Conservation (phyloP, 345 rosid genomes). For the Citrus glauca region DNA sequence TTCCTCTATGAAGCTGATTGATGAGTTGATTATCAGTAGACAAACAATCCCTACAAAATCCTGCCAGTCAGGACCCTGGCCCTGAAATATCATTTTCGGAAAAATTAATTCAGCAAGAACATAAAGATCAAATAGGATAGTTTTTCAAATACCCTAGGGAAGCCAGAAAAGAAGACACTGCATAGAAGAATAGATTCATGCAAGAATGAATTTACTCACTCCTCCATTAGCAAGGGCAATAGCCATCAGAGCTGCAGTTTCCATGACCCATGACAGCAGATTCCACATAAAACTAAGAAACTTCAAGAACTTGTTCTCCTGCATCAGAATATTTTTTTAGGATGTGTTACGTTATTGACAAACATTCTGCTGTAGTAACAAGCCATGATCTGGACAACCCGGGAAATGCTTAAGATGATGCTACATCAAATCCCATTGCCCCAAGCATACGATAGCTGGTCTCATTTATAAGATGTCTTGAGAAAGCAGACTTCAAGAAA, state of each 20-base stretch:
- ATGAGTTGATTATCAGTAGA: conserved; percentile 76
- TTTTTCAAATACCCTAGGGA: background rate
- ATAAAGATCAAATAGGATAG: background rate
- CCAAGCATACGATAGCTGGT: background rate
- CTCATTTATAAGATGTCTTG: background rate
- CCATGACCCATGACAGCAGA: conserved; percentile 98
- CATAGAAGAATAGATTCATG: background rate
- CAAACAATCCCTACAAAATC: conserved; percentile 89
- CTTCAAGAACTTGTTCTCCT: conserved; percentile 88
- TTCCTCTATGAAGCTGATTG: conserved; percentile 94
- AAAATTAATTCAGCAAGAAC: conserved; percentile 10
- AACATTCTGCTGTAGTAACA: background rate
- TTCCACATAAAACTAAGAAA: conserved; percentile 97
- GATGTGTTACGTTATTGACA: background rate
- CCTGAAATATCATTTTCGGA: conserved; percentile 46
- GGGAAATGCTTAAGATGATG: background rate
- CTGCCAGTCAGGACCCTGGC: conserved; percentile 94
- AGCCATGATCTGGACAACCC: background rate
- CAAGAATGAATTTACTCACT: conserved; percentile 40
- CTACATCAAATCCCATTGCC: background rate
- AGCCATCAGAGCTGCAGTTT: conserved; percentile 93
- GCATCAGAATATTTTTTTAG: conserved; percentile 7
- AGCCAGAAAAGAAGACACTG: background rate
- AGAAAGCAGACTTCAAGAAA: background rate
- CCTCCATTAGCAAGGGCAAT: conserved; percentile 80